Base-by-base conservation (phyloP, 257 asterid genomes). In the Voacanga thouarsii region DNA sequence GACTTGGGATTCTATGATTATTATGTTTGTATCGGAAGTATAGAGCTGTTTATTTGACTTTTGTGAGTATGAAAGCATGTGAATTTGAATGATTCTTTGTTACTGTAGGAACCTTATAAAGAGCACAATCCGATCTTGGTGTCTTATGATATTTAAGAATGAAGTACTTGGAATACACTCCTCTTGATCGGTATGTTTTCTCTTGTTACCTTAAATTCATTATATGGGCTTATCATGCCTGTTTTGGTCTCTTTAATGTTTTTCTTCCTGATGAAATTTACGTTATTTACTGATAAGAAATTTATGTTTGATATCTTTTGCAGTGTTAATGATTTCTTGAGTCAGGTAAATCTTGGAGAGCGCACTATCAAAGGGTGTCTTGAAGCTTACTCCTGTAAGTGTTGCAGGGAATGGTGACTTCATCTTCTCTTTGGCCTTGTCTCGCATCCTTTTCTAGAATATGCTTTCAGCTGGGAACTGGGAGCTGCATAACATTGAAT, bases 301-400 rank as follows among this genome's bases (percentile, higher is more conserved):
- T 57, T n/a, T 64, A 21, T 69, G 7, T 79, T 28, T 74, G 57
- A 71, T 82, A 37, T 82, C 37, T 72, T 67, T 71, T 75, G 55
- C 87, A 96, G 97, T 72, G 89, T 96, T 56, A 92, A 94, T 85
- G 90, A 89, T 75, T 96, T 96, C 84, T 83, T 96, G 87, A 90
- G 89, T 80, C 87, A 85, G 59, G 87, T 96, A 81, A 87, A 92
- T 86, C 97, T 96, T 82, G 99, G 98, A 81, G 96, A 91, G 72
- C 95, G 96, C 28, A 89, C 97, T 21, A 88, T 96, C 79, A 89
- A 80, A 88, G 98, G 96, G 65, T 89, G 92, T 86, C 85, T 96
- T 14, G 99, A 96, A 83, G 97, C 99, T 44, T 96, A 92, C 88
- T 96, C 98, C 66, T 96, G 98, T 96, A 87, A 86, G 99, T 88